These are phyloP conservation scores for Syzygium aqueum DNA, from an alignment of 345 rosid genomes.

Conservation along the genomic window DNA sequence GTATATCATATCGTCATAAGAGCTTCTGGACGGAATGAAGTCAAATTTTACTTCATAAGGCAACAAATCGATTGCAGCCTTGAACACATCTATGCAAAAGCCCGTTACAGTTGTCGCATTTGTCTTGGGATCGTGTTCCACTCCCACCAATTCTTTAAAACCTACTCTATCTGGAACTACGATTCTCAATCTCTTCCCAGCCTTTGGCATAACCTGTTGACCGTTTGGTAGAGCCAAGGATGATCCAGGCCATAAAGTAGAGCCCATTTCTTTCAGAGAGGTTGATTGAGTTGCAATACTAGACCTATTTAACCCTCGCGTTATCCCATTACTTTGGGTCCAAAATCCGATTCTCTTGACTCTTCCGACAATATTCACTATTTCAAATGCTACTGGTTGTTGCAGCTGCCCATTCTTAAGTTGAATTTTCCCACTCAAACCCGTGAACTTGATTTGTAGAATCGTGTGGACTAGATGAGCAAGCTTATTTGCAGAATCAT, in stretches of 20 bases:
- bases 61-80: neutral
- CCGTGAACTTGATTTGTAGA: constrained; percentile 11
- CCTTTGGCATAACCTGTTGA: neutral
- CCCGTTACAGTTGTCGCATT: neutral
- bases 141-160: neutral
- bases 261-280: neutral
- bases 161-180: neutral
- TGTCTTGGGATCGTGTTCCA: neutral
- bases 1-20: neutral
- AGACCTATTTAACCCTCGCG: neutral
- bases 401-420: constrained; percentile 20
- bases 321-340: constrained; percentile 9
- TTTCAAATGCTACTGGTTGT: constrained; percentile 11
- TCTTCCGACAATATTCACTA: constrained; percentile 25
- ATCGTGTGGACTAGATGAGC: constrained; percentile 7
- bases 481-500: neutral
- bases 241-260: neutral
- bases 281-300: neutral
- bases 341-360: constrained; percentile 23
- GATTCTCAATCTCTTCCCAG: neutral
- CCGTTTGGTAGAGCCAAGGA: neutral
- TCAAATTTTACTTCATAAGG: neutral
- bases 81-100: neutral
- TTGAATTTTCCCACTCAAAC: constrained; percentile 21
- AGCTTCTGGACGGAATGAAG: neutral